Base-by-base conservation (phyloP, 176 grass and related monocot genomes). In the Carex littledalei region DNA sequence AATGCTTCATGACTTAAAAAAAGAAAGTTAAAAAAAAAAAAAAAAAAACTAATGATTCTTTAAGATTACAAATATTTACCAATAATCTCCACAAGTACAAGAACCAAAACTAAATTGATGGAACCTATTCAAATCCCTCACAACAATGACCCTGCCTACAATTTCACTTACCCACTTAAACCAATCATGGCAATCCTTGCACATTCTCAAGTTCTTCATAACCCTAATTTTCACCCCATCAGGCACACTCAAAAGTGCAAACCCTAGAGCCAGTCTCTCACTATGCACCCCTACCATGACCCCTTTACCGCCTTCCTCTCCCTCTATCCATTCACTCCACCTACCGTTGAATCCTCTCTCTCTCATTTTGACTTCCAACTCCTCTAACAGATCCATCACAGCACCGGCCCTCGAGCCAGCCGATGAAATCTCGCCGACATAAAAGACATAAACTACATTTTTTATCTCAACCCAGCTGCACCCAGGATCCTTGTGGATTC, bases 151-250 rank as follows among this genome's bases (percentile, higher is more conserved):
- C 84, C 91, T 93, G 61, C 70, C 84, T 9, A 85, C 45, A 88
- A 91, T 91, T 55, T 10, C 89, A 64, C 91, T 91, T n/a, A 96
- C 84, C 76, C 86, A 52, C 88, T 96, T 96, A 83, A 96, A 96
- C 53, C 59, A 89, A 20, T 91, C 87, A 78, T 93, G 94, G n/a
- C 94, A 96, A 67, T 93, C 94, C 54, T 52, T 85, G 53, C 94
- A 96, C 86, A 96, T 96, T 85, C 94, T 96, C 86, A 93, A 60
- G 89, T 96, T 96, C 86, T 96, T 96, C 94, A 93, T 93, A 53
- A 96, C 89, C 82, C 89, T 88, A 50, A 96, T 93, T 41, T 81
- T 87, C 76, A 91, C 86, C 78, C 87, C 86, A 77, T 87, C 85
- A 13, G 94, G 91, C 37, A 67, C 67, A 61, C 79, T 84, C 72